Evolutionary conservation across 768 basidiomycete species (phyloP).

Genomic region (Leccinum boreale): DNA sequence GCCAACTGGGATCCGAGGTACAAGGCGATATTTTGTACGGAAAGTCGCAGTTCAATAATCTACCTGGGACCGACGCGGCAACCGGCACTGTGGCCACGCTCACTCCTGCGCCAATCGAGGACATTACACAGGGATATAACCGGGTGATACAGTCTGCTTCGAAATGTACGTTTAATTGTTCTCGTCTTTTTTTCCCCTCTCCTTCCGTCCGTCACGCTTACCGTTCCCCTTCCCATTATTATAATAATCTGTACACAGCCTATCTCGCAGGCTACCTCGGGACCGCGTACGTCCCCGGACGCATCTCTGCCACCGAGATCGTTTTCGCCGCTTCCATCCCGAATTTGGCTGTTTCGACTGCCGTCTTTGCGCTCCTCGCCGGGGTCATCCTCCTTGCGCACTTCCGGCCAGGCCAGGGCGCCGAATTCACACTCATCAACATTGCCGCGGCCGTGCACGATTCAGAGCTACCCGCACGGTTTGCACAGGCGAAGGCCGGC

Average conservation of each 20-base stretch:
- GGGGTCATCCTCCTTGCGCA: constrained; percentile 19
- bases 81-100: background rate
- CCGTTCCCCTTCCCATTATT: background rate
- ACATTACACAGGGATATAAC: constrained; percentile 19
- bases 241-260: background rate
- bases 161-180: constrained; percentile 13
- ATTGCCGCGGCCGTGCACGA: constrained; percentile 20
- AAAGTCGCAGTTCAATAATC: constrained; percentile 5
- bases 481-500: constrained; percentile 2
- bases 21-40: constrained; percentile 23
- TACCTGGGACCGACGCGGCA: background rate
- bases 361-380: constrained; percentile 22
- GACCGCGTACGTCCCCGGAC: constrained; percentile 29
- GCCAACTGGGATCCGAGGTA: constrained; percentile 13
- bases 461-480: constrained; percentile 24
- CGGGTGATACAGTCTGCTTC: constrained; percentile 18
- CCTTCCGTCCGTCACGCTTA: too few species aligned
- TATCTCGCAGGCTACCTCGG: constrained; percentile 24
- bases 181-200: too few species aligned
- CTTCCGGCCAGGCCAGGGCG: constrained; percentile 22
- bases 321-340: constrained; percentile 28
- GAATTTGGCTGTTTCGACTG: constrained; percentile 22
- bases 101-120: constrained; percentile 3
- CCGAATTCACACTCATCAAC: constrained; percentile 23
- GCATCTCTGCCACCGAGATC: constrained; percentile 16